Evolutionary conservation across 768 basidiomycete genomes (phyloP).

Genomic region (Serpula lacrymans): DNA sequence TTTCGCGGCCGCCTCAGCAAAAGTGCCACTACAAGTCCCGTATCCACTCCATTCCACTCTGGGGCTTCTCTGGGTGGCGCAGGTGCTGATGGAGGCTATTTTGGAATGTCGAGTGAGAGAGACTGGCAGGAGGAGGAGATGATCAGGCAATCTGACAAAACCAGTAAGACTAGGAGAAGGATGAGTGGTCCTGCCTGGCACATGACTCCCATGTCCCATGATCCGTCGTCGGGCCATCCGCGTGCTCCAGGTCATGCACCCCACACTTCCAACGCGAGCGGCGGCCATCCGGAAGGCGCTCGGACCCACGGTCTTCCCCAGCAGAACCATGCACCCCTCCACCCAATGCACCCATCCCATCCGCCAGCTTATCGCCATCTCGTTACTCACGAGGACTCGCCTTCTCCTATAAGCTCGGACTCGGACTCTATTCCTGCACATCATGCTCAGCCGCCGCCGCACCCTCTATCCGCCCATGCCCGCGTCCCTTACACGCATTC

Average conservation of each 20-base stretch:
- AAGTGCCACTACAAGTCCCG: constrained; percentile 68
- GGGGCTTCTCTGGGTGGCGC: constrained; percentile 15
- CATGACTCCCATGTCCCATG: constrained; percentile 40
- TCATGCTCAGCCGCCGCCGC: constrained; percentile 24
- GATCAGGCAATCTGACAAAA: constrained; percentile 21
- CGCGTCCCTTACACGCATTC: constrained; percentile 20
- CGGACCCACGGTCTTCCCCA: constrained; percentile 5
- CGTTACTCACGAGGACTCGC: constrained; percentile 54
- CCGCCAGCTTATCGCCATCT: constrained; percentile 29
- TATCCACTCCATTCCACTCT: constrained; percentile 40
- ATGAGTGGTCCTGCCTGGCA: constrained; percentile 58
- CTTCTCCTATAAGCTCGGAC: constrained; percentile 70
- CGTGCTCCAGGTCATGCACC: constrained; percentile 23
- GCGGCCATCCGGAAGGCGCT: constrained; percentile 4
- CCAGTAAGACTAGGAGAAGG: constrained; percentile 36
- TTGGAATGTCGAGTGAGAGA: constrained; percentile 36
- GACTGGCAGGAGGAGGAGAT: constrained; percentile 28
- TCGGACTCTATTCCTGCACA: constrained; percentile 42
- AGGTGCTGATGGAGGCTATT: constrained; percentile 38
- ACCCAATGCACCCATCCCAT: constrained; percentile 40
- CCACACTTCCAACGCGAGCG: no score
- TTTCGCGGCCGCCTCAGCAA: constrained; percentile 44
- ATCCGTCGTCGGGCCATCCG: constrained; percentile 32
- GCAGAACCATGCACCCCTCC: constrained; percentile 24
- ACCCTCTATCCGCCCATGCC: constrained; percentile 21